Percentiles rank a stretch among this genome's conserved stretches.
phyloP scores from a whole-genome alignment of 2,329 filamentous ascomycete species.

The Fusarium sp. region DNA sequence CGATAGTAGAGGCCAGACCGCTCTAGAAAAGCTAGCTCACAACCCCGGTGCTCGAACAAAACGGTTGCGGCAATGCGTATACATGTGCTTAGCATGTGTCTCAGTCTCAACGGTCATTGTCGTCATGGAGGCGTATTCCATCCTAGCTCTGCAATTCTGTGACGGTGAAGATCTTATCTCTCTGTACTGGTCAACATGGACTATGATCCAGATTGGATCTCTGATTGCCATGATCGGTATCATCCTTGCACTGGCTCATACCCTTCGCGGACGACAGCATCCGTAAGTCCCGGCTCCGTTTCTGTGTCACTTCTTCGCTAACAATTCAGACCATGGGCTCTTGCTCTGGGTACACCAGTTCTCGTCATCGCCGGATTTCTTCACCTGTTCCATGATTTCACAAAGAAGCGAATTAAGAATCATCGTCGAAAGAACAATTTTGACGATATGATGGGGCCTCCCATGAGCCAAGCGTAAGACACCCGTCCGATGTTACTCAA shows the following conservation, averaged over 20 bases:
- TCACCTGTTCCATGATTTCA: slow-evolving; percentile 61
- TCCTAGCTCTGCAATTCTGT: slow-evolving; percentile 69
- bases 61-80: slow-evolving; percentile 59
- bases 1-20: slow-evolving; percentile 51
- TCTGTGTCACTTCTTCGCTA: background rate
- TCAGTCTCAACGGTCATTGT: slow-evolving; percentile 59
- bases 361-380: slow-evolving; percentile 69
- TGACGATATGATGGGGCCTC: slow-evolving; percentile 50
- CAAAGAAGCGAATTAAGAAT: slow-evolving; percentile 53
- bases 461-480: slow-evolving; percentile 61
- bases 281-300: slow-evolving; percentile 57
- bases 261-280: slow-evolving; percentile 63
- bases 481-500: background rate
- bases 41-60: slow-evolving; percentile 51
- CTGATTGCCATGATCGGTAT: slow-evolving; percentile 71
- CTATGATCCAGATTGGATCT: slow-evolving; percentile 69
- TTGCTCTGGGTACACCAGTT: slow-evolving; percentile 71
- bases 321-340: slow-evolving; percentile 64
- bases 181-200: slow-evolving; percentile 73
- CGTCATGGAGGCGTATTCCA: slow-evolving; percentile 67
- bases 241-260: slow-evolving; percentile 65
- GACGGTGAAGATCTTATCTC: slow-evolving; percentile 71
- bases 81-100: slow-evolving; percentile 60
- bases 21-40: slow-evolving; percentile 55
- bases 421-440: slow-evolving; percentile 43